Percentiles rank a stretch among this genome's conserved stretches.
Conservation (phyloP, 2,329 filamentous ascomycete genomes). For the Coniella lustricola region DNA sequence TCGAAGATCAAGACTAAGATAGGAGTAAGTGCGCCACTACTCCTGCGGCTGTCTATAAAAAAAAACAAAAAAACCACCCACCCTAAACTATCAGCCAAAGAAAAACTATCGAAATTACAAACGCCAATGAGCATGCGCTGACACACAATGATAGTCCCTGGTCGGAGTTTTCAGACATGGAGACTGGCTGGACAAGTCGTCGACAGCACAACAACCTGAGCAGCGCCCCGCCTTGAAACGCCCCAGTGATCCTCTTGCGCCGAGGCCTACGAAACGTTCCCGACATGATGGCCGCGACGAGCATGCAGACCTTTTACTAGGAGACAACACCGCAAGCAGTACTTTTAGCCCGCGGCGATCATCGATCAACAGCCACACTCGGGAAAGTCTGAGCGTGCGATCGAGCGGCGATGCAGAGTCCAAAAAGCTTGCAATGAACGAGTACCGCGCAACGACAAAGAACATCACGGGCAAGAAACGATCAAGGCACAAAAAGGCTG, state of each 20-base stretch:
- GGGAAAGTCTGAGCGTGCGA: conserved; percentile 1
- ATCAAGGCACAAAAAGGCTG: conserved; percentile 2
- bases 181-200: background rate
- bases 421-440: background rate
- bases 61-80: no score
- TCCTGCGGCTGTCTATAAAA: no score
- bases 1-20: background rate
- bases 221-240: conserved; percentile 4
- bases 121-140: background rate
- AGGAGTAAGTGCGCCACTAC: background rate
- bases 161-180: background rate
- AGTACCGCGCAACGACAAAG: conserved; percentile 4
- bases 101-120: no score
- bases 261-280: conserved; percentile 7
- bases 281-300: background rate
- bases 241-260: background rate
- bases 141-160: background rate
- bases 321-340: background rate
- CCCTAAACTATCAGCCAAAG: no score
- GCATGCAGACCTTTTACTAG: background rate
- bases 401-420: conserved; percentile 9
- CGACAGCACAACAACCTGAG: background rate
- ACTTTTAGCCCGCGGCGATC: background rate
- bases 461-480: background rate
- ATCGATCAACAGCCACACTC: background rate